Percentiles rank a stretch among this genome's conserved stretches.
These are phyloP conservation scores for Saccharomyces uvarum DNA, from an alignment of 1,139 yeast species.

Conservation along the genomic window DNA sequence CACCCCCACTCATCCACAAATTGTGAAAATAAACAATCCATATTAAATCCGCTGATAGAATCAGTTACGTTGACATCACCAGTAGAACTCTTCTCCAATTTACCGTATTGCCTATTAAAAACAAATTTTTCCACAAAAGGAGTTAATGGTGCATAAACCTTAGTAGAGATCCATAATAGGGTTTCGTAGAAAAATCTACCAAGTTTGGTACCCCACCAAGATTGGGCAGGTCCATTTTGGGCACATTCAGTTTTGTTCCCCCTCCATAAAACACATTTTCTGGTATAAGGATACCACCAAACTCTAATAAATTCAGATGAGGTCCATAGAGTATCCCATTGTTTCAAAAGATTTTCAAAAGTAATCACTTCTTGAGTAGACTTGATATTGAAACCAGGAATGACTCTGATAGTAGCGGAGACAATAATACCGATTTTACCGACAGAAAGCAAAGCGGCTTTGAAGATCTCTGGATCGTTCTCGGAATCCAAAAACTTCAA, in stretches of 20 bases:
- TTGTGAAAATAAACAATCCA: constrained; percentile 93
- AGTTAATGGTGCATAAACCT: constrained; percentile 63
- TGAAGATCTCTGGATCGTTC: constrained; percentile 61
- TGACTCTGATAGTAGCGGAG: constrained; percentile 76
- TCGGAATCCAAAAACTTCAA: constrained; percentile 60
- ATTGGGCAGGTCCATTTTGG: constrained; percentile 56
- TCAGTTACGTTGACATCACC: constrained; percentile 69
- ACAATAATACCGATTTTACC: constrained; percentile 91
- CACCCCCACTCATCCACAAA: constrained; percentile 96
- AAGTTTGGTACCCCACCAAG: constrained; percentile 78
- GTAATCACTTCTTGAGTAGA: constrained; percentile 76
- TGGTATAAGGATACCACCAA: constrained; percentile 97
- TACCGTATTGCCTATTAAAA: constrained; percentile 76
- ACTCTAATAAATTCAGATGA: constrained; percentile 84
- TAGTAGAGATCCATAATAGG: constrained; percentile 71
- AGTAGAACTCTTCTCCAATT: constrained; percentile 56
- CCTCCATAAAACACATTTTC: constrained; percentile 82
- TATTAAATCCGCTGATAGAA: constrained; percentile 80
- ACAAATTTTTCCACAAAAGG: constrained; percentile 81
- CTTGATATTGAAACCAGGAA: constrained; percentile 75
- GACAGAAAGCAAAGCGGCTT: constrained; percentile 77
- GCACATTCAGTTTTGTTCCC: constrained; percentile 64
- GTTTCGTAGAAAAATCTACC: constrained; percentile 78
- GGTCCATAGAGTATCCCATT: constrained; percentile 76
- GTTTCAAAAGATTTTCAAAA: constrained; percentile 59